Conservation (phyloP, 73 alveolate genomes). For the Halteria grandinella region DNA sequence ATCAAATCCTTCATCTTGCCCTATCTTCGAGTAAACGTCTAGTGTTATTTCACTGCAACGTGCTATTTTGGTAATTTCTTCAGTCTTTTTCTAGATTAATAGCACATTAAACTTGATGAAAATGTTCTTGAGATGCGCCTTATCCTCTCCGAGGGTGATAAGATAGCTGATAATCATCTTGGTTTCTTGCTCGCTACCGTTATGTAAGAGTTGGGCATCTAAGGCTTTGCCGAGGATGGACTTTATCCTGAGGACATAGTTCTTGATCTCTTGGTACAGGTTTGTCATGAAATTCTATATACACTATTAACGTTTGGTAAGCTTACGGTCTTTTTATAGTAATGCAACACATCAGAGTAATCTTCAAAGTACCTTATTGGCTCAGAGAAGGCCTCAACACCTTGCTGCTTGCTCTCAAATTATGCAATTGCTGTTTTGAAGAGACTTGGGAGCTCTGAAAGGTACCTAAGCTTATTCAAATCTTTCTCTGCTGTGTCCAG, state of each 20-base stretch:
- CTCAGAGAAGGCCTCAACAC: constrained; percentile 38
- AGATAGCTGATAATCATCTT: constrained; percentile 34
- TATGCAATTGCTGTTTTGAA: constrained; percentile 43
- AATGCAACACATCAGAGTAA: constrained; percentile 54
- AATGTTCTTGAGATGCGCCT: constrained; percentile 23
- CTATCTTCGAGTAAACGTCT: constrained; percentile 15
- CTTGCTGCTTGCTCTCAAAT: constrained; percentile 29
- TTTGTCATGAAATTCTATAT: constrained; percentile 56
- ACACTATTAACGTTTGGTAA: not conserved
- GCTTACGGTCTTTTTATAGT: constrained; percentile 61
- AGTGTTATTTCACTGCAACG: not conserved
- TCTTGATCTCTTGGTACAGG: constrained; percentile 60
- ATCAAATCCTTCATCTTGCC: not conserved
- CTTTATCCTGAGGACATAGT: constrained; percentile 55
- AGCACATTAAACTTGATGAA: constrained; percentile 19
- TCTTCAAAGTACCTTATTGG: constrained; percentile 47
- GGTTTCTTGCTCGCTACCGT: constrained; percentile 22
- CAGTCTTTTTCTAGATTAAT: not conserved
- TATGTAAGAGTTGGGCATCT: constrained; percentile 21
- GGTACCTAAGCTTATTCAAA: constrained; percentile 49
- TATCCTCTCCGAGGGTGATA: constrained; percentile 66
- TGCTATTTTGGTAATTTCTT: not conserved
- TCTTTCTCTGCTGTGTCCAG: constrained; percentile 67
- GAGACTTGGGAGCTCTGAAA: constrained; percentile 58
- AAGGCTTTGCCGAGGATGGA: constrained; percentile 41